A percentile compares a stretch with the other conserved stretches of the same genome.
Evolutionary conservation across 768 basidiomycete genomes (phyloP).

Genomic region (Collybia sordida): DNA sequence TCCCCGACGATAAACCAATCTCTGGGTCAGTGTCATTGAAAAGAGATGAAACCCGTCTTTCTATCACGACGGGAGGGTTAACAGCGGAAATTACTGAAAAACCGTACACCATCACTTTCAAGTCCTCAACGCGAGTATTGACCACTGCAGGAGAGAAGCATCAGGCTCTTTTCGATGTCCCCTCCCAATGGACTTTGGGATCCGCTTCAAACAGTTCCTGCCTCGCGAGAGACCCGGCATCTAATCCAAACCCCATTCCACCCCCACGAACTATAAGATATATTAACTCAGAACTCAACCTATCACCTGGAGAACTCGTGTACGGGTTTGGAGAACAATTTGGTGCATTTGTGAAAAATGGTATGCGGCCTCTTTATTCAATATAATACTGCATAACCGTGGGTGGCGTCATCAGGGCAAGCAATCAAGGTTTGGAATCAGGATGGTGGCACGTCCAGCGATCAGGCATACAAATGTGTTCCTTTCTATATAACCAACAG

Average conservation of each 20-base stretch:
- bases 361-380: slow-evolving; percentile 32
- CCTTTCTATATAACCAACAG: slow-evolving; percentile 71
- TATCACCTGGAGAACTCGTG: slow-evolving; percentile 68
- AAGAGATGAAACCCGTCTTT: slow-evolving; percentile 25
- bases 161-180: slow-evolving; percentile 56
- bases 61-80: slow-evolving; percentile 47
- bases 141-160: slow-evolving; percentile 55
- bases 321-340: slow-evolving; percentile 80
- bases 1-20: slow-evolving; percentile 56
- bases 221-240: slow-evolving; percentile 53
- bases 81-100: slow-evolving; percentile 56
- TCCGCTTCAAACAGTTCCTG: slow-evolving; percentile 57
- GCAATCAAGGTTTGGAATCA: slow-evolving; percentile 68
- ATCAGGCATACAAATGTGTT: slow-evolving; percentile 66
- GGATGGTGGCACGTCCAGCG: slow-evolving; percentile 73
- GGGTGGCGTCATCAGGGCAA: slow-evolving; percentile 38
- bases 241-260: slow-evolving; percentile 50
- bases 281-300: slow-evolving; percentile 57
- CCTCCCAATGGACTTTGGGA: slow-evolving; percentile 48
- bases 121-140: slow-evolving; percentile 42
- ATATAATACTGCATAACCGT: slow-evolving; percentile 6
- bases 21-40: slow-evolving; percentile 37
- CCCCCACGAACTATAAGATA: slow-evolving; percentile 46
- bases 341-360: slow-evolving; percentile 74
- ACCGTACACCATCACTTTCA: slow-evolving; percentile 64